phyloP scores from a whole-genome alignment of 352 stramenopile species.

The Phytophthora cactorum region DNA sequence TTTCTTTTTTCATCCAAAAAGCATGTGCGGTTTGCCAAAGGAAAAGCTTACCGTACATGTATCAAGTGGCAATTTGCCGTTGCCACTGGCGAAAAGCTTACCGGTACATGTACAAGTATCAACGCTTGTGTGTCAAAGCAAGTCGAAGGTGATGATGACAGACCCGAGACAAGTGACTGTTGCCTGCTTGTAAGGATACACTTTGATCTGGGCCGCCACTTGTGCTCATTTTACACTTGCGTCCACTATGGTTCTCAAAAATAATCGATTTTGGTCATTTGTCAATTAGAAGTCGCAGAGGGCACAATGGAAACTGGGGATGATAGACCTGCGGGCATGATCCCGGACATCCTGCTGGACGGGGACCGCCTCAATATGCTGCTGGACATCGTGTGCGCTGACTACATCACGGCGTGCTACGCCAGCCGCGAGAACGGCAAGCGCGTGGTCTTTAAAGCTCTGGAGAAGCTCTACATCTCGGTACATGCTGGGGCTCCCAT shows the following conservation, averaged over 20 bases:
- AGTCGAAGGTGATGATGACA: conserved; percentile 10
- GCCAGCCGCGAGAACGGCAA: conserved; percentile 86
- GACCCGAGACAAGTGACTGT: conserved; percentile 1
- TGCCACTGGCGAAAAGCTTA: background rate
- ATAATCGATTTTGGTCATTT: conserved; percentile 27
- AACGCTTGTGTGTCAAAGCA: conserved; percentile 1
- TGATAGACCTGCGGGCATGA: conserved; percentile 33
- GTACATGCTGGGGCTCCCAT: conserved; percentile 51
- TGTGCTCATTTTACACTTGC: conserved; percentile 1
- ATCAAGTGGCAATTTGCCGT: background rate
- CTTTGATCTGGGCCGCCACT: conserved; percentile 4
- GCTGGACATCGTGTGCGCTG: conserved; percentile 83
- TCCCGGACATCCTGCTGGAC: conserved; percentile 74
- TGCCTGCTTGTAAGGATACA: conserved; percentile 27
- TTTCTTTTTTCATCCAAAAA: conserved; percentile 3
- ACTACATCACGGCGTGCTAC: conserved; percentile 89
- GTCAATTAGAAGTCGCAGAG: background rate
- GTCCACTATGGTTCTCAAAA: conserved; percentile 2
- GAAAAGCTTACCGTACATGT: background rate
- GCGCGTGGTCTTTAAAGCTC: conserved; percentile 74
- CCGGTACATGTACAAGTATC: background rate
- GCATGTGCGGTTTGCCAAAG: background rate
- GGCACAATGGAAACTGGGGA: conserved; percentile 28
- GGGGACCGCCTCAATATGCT: conserved; percentile 84
- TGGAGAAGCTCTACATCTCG: conserved; percentile 84